These are phyloP conservation scores for Glomus cerebriforme DNA, from an alignment of 192 early-diverging fungal species.

Conservation along the genomic window DNA sequence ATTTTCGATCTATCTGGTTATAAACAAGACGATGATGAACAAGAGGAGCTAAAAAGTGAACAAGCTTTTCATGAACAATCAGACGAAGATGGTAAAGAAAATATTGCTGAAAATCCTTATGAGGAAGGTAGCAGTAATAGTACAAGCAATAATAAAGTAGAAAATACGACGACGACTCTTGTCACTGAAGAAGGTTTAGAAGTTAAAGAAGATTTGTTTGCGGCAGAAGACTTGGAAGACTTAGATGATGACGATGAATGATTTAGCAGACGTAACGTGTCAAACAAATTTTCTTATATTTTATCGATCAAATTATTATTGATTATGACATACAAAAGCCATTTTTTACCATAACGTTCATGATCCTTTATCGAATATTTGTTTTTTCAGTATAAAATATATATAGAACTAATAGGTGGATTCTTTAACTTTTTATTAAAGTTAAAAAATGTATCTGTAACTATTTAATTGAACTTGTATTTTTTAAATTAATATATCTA, in stretches of 20 bases:
- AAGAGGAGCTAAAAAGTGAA: conserved; percentile 40
- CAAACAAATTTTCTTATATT: background rate
- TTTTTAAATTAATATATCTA: too few relatives aligned
- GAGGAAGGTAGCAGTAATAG: conserved; percentile 9
- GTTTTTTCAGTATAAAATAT: too few relatives aligned
- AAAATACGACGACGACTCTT: conserved; percentile 5
- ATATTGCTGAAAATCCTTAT: background rate
- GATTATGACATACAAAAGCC: too few relatives aligned
- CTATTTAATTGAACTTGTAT: too few relatives aligned
- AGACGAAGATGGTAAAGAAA: background rate
- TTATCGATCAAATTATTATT: too few relatives aligned
- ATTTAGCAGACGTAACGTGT: background rate
- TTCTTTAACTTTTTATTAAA: too few relatives aligned
- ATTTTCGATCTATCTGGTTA: conserved; percentile 82
- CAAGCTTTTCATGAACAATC: conserved; percentile 34
- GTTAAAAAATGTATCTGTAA: too few relatives aligned
- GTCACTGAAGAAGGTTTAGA: conserved; percentile 33
- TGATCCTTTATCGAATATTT: too few relatives aligned
- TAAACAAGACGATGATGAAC: conserved; percentile 61
- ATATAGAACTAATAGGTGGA: too few relatives aligned
- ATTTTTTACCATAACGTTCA: too few relatives aligned
- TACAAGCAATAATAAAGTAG: background rate
- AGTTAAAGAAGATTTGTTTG: conserved; percentile 66
- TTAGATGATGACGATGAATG: conserved; percentile 63
- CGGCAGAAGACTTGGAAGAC: conserved; percentile 63